Base-by-base conservation (phyloP, 2,329 filamentous ascomycete species). In the Teratosphaeria zuluensis region DNA sequence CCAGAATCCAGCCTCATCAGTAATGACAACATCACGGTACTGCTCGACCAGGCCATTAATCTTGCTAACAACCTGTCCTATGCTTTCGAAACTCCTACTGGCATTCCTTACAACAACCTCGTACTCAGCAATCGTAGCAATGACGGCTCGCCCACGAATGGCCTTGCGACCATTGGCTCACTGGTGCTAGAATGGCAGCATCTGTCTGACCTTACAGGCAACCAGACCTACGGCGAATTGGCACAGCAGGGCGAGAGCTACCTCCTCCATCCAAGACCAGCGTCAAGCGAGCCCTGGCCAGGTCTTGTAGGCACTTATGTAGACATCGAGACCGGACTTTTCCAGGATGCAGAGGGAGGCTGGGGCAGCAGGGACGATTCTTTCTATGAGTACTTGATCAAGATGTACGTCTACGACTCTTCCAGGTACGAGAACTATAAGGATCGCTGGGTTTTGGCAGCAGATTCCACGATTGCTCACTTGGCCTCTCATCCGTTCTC, bases 371-470 rank as follows among this genome's bases (percentile, higher is more conserved):
- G 32, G 7, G 38, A 38, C 8, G 54, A 55, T 24, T 32, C 28
- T 8, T 55, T 55, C 6, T 55, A 55, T 31, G 54, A 55, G 21
- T 55, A 55, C 28, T 21, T 55, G 16, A 55, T 55, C 35, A 55
- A 55, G 54, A 55, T 55, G 54, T 55, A 55, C 28, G 54, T 55
- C 31, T 55, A 55, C 28, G 31, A 38, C 33, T 16, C 16, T 16
- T 16, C 32, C 19, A 30, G 32, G 19, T 55, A 32, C 35, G 33
- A 32, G 3, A 6, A 55, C n/a, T 55, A 38, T 9, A 30, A 35
- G 24, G 54, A 55, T 16, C 30, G 54, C 8, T 55, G 54, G 54
- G 54, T 42, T 9, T 8, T 28, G 4, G 54, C 54, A 6, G 54
- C 54, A 19, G 54, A 55, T 5, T 16, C 28, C 21, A 55, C 30